phyloP scores from a whole-genome alignment of 768 basidiomycete genomes.

The Termitomyces bulborhizus region DNA sequence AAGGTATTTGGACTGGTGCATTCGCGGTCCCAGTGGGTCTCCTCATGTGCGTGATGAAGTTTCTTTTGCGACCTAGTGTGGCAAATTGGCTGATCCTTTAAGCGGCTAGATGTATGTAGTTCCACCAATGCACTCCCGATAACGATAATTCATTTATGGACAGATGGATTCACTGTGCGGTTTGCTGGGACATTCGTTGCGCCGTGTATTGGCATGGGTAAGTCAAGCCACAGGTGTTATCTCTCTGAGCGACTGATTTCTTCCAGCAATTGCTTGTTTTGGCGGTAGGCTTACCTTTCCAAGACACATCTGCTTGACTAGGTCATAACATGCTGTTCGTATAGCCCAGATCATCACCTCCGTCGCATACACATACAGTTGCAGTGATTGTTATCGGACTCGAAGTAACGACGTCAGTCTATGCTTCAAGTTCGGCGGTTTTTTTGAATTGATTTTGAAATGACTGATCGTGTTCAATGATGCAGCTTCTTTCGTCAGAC shows the following conservation, averaged over 20 bases:
- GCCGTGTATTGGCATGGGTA: slow-evolving; percentile 33
- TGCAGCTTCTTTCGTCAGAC: slow-evolving; percentile 29
- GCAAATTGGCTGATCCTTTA: neutral
- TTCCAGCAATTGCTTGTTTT: slow-evolving; percentile 28
- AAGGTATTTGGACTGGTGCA: slow-evolving; percentile 33
- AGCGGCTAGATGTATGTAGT: slow-evolving; percentile 7
- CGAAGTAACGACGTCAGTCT: slow-evolving; percentile 32
- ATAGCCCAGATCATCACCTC: slow-evolving; percentile 31
- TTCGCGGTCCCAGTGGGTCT: slow-evolving; percentile 27
- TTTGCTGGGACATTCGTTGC: slow-evolving; percentile 28
- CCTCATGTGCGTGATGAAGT: slow-evolving; percentile 21
- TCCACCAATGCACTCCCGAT: neutral
- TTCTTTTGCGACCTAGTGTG: neutral
- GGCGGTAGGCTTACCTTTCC: slow-evolving; percentile 21
- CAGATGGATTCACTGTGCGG: slow-evolving; percentile 30
- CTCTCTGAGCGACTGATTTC: neutral
- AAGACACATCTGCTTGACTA: neutral
- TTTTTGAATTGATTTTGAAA: neutral
- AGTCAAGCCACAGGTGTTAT: neutral
- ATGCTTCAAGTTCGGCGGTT: slow-evolving; percentile 28
- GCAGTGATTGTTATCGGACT: slow-evolving; percentile 30
- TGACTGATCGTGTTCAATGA: neutral
- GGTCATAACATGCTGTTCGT: no score
- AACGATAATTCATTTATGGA: neutral
- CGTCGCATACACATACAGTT: slow-evolving; percentile 30